Base-by-base conservation (phyloP, 2,329 filamentous ascomycete genomes). In the Stagonosporopsis rhizophila region DNA sequence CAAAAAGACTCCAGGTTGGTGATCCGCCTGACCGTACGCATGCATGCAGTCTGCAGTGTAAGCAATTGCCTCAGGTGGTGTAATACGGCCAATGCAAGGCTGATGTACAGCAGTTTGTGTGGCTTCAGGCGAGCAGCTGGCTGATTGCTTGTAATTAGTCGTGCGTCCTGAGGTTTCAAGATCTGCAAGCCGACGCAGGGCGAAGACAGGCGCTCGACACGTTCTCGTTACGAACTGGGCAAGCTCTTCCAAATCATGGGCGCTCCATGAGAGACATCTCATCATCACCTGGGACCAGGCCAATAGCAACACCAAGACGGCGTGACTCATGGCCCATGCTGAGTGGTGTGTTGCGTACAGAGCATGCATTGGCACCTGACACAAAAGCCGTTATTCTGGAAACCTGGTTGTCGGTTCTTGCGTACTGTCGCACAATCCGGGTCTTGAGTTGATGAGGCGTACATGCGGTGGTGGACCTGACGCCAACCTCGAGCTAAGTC, bases 361-460 rank as follows among this genome's bases (percentile, higher is more conserved):
- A 58, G 52, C 67, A 70, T 70, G 68, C 60, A 68, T 46, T 67
- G 58, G 62, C 67, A 69, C 68, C 65, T 72, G 56, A 68, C 68
- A 72, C 65, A 15, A 66, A 68, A 64, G 64, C 69, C 65, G 66
- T 70, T 72, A 37, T 52, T 51, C 48, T 61, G 48, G 57, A 61
- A 62, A 72, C 73, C 73, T 60, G 73, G 73, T 75, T 66, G 56
- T 62, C 64, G 73, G 73, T 66, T 64, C 39, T 47, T 57, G 60
- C 30, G 56, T 66, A 60, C 59, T 62, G 72, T 74, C 56, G 62
- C 65, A 73, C 70, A 27, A 57, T 60, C 53, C 39, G 57, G 44
- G 59, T 61, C 38, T 51, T 56, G 65, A 63, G 56, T 56, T 64
- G 64, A 45, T 59, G 58, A 67, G 55, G 65, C 60, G 59, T 66